Conservation (phyloP, 305 asterid species). For the Solanum hybrid region DNA sequence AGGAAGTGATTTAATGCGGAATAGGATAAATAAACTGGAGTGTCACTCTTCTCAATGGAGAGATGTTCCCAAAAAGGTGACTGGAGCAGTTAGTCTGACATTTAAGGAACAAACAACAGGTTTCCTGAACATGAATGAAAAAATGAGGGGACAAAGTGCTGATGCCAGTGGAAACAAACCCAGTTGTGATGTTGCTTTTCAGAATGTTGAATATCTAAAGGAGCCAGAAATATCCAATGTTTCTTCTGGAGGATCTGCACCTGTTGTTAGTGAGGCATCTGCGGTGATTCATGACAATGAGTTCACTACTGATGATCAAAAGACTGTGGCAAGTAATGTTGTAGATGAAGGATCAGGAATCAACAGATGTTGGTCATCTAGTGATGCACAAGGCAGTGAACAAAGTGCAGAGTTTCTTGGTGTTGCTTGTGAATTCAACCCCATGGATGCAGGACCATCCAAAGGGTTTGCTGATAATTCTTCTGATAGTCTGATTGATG, state of each 20-base stretch:
- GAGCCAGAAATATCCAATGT: conserved; percentile 35
- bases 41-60: conserved; percentile 42
- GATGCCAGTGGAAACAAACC: conserved; percentile 18
- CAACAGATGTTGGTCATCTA: conserved; percentile 44
- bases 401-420: conserved; percentile 25
- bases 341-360: conserved; percentile 50
- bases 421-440: conserved; percentile 25
- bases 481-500: conserved; percentile 38
- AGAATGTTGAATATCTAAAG: conserved; percentile 20
- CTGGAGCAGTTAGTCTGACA: conserved; percentile 16
- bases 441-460: conserved; percentile 22
- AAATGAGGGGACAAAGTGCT: conserved; percentile 16
- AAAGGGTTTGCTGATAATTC: conserved; percentile 20
- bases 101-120: conserved; percentile 22
- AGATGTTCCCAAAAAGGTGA: conserved; percentile 45
- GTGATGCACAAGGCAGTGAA: conserved; percentile 37
- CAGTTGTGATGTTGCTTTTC: conserved; percentile 22
- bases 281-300: conserved; percentile 31
- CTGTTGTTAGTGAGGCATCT: conserved; percentile 43
- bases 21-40: conserved; percentile 24
- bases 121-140: conserved; percentile 5
- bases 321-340: conserved; percentile 17
- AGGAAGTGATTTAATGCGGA: conserved; percentile 12
- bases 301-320: conserved; percentile 26
- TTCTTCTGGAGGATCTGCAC: conserved; percentile 53